Base-by-base conservation (phyloP, 306 rosid species). In the Pyrus communis region DNA sequence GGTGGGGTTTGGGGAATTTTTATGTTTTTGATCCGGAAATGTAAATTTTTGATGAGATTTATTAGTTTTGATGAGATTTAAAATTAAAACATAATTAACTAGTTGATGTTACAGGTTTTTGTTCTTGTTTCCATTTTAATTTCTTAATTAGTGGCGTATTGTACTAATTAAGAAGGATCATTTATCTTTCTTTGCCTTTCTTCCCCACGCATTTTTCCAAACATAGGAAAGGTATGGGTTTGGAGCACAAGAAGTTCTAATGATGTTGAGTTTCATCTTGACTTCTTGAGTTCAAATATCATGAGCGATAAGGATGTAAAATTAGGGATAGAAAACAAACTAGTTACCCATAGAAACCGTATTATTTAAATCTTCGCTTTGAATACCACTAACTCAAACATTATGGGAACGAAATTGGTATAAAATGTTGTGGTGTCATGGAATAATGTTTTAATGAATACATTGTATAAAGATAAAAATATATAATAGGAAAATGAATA, bases 1-100 rank as follows among this genome's bases (percentile, higher is more conserved):
- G 40, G 74, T 69, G n/a, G 62, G 22, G 38, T 70, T 38, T 79
- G 59, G 40, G 72, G 75, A 31, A 79, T 78, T 71, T 77, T 7
- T 55, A 4, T 49, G 45, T 35, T 4, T 64, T 79, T 83, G 64
- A 78, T 62, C 80, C 84, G 78, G 87, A 76, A 80, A 58, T 86
- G 91, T 85, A 85, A 80, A 90, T 86, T 77, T 38, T 69, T 80
- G 7, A 49, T 60, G 80, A 77, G 84, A 78, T 79, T 70, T 13
- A 60, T 13, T 12, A 25, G 42, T 30, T 49, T 25, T 63, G 69
- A 64, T 64, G 69, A 64, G 45, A 64, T 7, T 31, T 9, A 43
- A 64, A 18, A 31, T 64, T 64, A 64, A 18, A 64, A 33, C 21
- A 31, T 66, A 67, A 63, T 69, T 77, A 79, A 75, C 73, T 55